Conservation (phyloP, 129 eudicot species). For the Saposhnikovia divaricata region DNA sequence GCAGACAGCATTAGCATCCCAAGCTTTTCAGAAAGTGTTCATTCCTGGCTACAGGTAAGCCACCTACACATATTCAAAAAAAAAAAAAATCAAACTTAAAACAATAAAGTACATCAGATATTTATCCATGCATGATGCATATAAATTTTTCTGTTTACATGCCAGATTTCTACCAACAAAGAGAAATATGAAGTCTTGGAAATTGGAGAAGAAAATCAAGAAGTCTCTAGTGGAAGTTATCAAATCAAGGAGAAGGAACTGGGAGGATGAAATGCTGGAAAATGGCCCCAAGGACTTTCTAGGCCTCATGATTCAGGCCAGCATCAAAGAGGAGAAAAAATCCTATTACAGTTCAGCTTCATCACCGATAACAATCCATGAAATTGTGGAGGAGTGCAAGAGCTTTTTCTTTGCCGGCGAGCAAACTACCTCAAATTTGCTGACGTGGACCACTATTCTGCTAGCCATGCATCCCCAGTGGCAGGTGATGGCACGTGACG, state of each 20-base stretch:
- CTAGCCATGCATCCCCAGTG: conserved; percentile 91
- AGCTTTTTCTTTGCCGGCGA: conserved; percentile 85
- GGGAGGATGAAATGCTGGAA: conserved; percentile 27
- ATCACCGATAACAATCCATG: conserved; percentile 40
- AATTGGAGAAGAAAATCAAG: conserved; percentile 66
- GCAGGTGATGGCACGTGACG: conserved; percentile 91
- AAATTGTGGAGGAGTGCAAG: conserved; percentile 94
- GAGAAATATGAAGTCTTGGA: conserved; percentile 75
- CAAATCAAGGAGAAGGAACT: conserved; percentile 46
- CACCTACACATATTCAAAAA: background rate
- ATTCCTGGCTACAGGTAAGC: conserved; percentile 76
- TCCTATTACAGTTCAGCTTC: conserved; percentile 6
- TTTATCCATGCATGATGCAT: background rate
- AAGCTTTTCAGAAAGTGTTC: conserved; percentile 61
- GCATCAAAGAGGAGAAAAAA: conserved; percentile 30
- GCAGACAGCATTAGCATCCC: conserved; percentile 63
- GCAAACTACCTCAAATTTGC: conserved; percentile 83
- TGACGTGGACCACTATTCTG: conserved; percentile 87
- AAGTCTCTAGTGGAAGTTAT: conserved; percentile 61
- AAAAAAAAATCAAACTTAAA: background rate
- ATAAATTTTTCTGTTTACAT: background rate
- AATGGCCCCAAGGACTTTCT: conserved; percentile 72
- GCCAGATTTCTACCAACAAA: conserved; percentile 74
- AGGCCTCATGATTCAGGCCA: conserved; percentile 79
- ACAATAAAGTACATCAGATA: background rate